Percentiles rank a stretch among this genome's conserved stretches.
These are phyloP conservation scores for Trifolium repens DNA, from an alignment of 306 rosid species.

Conservation along the genomic window DNA sequence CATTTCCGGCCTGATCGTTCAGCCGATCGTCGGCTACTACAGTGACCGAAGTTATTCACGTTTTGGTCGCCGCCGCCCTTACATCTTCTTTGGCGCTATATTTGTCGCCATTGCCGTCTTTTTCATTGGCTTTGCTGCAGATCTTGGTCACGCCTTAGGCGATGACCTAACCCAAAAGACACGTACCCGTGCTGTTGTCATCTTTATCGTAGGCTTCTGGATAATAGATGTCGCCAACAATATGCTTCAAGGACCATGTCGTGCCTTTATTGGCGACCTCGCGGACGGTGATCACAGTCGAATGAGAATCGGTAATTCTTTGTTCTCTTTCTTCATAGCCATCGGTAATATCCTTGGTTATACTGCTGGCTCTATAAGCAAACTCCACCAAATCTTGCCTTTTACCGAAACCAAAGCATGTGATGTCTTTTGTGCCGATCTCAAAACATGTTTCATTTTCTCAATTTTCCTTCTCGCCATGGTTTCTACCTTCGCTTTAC, in stretches of 20 bases:
- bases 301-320: conserved; percentile 41
- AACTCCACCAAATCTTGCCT: conserved; percentile 50
- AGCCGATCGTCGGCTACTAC: conserved; percentile 70
- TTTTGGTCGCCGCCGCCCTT: conserved; percentile 79
- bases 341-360: conserved; percentile 71
- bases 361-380: conserved; percentile 57
- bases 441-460: conserved; percentile 70
- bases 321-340: conserved; percentile 79
- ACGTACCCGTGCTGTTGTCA: conserved; percentile 52
- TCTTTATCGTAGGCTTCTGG: conserved; percentile 68
- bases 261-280: conserved; percentile 62
- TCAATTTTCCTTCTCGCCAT: conserved; percentile 41
- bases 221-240: conserved; percentile 71
- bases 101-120: conserved; percentile 55
- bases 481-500: conserved; percentile 38
- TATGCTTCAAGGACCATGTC: conserved; percentile 73
- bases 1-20: conserved; percentile 70
- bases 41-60: conserved; percentile 69
- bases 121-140: conserved; percentile 77
- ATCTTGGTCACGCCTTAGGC: conserved; percentile 57
- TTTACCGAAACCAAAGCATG: conserved; percentile 65
- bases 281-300: conserved; percentile 45
- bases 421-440: conserved; percentile 68
- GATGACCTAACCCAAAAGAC: conserved; percentile 8
- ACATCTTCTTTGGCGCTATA: conserved; percentile 47